Evolutionary conservation across 179 eudicot genomes (phyloP).

Genomic region (Nepenthes alata): DNA sequence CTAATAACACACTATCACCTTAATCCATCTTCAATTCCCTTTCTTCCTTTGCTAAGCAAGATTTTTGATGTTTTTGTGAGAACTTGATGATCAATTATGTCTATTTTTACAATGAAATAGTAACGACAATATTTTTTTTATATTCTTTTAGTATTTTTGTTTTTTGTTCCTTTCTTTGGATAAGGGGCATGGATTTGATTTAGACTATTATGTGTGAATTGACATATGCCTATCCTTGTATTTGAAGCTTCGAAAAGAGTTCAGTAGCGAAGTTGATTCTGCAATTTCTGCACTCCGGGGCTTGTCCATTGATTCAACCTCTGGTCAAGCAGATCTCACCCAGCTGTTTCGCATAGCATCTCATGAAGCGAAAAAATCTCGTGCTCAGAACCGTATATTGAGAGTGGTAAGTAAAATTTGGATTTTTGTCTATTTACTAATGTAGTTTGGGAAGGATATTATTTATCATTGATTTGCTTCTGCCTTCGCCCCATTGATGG

Average conservation of each 20-base stretch:
- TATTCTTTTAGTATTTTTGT: no score
- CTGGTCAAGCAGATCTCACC: conserved; percentile 67
- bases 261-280: conserved; percentile 54
- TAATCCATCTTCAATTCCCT: neutral
- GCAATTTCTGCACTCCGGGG: conserved; percentile 50
- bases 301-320: conserved; percentile 36
- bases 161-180: neutral
- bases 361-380: conserved; percentile 85
- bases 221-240: neutral
- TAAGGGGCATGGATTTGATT: neutral
- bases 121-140: no score
- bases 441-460: neutral
- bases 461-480: neutral
- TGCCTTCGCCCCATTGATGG: neutral
- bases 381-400: conserved; percentile 56
- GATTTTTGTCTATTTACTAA: neutral
- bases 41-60: neutral
- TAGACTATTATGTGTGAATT: neutral
- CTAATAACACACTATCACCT: no score
- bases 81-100: no score
- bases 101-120: no score
- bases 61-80: no score
- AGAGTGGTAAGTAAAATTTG: conserved; percentile 54
- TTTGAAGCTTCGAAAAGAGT: conserved; percentile 70
- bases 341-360: conserved; percentile 63